Evolutionary conservation across 2,329 filamentous ascomycete species (phyloP).

Genomic region (Trichophyton schoenleinii): DNA sequence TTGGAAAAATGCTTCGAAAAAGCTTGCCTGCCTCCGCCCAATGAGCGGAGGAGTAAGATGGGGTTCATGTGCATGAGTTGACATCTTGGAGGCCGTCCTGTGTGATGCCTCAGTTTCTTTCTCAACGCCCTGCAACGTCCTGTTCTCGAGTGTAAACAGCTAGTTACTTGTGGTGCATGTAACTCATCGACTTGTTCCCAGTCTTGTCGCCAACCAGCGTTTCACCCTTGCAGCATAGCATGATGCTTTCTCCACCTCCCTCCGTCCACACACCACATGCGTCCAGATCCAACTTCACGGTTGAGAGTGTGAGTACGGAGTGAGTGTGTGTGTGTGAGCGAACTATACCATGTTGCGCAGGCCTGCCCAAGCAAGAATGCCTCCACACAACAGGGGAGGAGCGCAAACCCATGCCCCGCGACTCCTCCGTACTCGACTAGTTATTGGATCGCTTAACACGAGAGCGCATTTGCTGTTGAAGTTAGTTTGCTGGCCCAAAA

Average conservation of each 20-base stretch:
- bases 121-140: neutral
- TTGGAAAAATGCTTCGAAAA: conserved; percentile 4
- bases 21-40: neutral
- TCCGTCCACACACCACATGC: neutral
- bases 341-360: neutral
- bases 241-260: neutral
- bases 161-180: neutral
- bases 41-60: neutral
- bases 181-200: neutral
- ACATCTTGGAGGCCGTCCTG: neutral
- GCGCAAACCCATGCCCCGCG: neutral
- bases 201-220: neutral
- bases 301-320: no score
- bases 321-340: no score
- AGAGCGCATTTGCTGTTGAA: neutral
- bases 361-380: neutral
- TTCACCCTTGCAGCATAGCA: neutral
- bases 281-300: no score
- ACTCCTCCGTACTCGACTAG: neutral
- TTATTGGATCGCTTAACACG: conserved; percentile 2
- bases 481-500: neutral
- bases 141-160: neutral
- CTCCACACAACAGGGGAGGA: neutral
- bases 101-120: neutral
- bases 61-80: neutral